Conservation (phyloP, 2,329 filamentous ascomycete species). For the Falciphora oryzae region DNA sequence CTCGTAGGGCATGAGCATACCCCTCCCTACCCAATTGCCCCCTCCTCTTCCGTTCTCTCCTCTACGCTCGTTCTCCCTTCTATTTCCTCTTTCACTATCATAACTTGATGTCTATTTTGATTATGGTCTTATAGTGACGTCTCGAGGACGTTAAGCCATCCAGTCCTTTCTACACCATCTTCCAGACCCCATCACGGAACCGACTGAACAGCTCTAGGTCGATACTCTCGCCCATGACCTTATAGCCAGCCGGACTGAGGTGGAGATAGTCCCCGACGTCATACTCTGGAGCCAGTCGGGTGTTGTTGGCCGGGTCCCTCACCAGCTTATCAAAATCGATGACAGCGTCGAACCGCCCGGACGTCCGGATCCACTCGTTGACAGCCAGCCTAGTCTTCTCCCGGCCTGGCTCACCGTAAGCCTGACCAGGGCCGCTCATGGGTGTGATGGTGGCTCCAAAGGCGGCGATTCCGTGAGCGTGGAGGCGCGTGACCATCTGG, state of each 20-base stretch:
- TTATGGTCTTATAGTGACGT: neutral
- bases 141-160: neutral
- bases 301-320: constrained; percentile 37
- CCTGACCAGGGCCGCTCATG: constrained; percentile 37
- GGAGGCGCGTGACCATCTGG: constrained; percentile 49
- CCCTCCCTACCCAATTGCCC: neutral
- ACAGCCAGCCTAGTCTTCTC: constrained; percentile 49
- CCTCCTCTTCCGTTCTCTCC: neutral
- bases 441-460: constrained; percentile 50
- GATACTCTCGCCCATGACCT: constrained; percentile 43
- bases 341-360: constrained; percentile 52
- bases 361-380: constrained; percentile 52
- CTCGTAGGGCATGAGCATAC: too few relatives aligned
- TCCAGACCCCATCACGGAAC: constrained; percentile 23
- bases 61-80: neutral
- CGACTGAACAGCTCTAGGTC: constrained; percentile 41
- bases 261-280: constrained; percentile 57
- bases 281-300: constrained; percentile 54
- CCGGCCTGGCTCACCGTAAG: constrained; percentile 44
- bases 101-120: neutral
- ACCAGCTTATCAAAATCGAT: constrained; percentile 56
- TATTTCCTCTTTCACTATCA: neutral
- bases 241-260: constrained; percentile 48
- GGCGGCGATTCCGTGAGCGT: constrained; percentile 44
- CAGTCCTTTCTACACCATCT: neutral